Percentiles rank a stretch among this genome's conserved stretches.
phyloP scores from a whole-genome alignment of 2,329 filamentous ascomycete species.

The Alternaria ethzedia region DNA sequence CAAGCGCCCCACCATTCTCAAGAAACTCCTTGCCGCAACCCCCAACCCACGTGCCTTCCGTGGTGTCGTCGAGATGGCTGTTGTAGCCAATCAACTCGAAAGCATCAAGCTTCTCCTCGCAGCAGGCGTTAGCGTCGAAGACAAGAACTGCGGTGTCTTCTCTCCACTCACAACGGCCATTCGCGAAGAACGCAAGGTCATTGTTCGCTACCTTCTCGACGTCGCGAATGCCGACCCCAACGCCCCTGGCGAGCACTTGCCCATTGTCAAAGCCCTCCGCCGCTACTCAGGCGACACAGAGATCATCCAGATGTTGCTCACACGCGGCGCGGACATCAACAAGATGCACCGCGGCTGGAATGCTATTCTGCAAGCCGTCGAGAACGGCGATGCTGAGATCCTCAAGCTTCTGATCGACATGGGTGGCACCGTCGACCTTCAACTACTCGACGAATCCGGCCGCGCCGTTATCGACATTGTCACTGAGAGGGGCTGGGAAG shows the following conservation, averaged over 20 bases:
- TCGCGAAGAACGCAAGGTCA: constrained; percentile 66
- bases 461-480: constrained; percentile 42
- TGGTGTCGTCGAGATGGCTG: constrained; percentile 71
- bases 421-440: constrained; percentile 41
- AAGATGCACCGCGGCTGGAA: constrained; percentile 53
- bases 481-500: constrained; percentile 46
- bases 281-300: constrained; percentile 65
- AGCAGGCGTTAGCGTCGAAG: constrained; percentile 71
- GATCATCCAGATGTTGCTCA: constrained; percentile 68
- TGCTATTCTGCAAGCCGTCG: constrained; percentile 43
- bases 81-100: constrained; percentile 70
- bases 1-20: constrained; percentile 64
- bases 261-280: constrained; percentile 72
- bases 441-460: constrained; percentile 38
- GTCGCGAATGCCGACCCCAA: constrained; percentile 70
- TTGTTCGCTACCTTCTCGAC: constrained; percentile 67
- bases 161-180: constrained; percentile 72
- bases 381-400: constrained; percentile 44
- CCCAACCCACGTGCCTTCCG: constrained; percentile 67
- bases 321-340: constrained; percentile 71
- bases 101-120: constrained; percentile 69
- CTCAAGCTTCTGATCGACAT: constrained; percentile 44
- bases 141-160: constrained; percentile 76
- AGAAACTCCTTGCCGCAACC: constrained; percentile 62
- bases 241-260: constrained; percentile 72